Conservation (phyloP, 495 filamentous ascomycete genomes). For the Hypomontagnella monticulosa region DNA sequence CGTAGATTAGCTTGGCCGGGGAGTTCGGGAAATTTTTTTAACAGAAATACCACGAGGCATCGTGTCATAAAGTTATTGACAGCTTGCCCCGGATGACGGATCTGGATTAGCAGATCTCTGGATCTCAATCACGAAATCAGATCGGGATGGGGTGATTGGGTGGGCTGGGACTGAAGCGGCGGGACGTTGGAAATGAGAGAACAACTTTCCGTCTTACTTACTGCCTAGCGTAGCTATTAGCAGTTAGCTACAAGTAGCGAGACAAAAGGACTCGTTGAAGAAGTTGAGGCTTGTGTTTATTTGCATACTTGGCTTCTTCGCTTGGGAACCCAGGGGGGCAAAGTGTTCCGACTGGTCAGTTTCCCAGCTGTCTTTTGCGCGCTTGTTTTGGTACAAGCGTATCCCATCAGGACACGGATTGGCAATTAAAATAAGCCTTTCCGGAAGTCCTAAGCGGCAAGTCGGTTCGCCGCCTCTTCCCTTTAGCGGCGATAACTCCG, state of each 20-base stretch:
- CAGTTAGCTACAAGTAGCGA: not conserved
- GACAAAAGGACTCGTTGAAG: slow-evolving; percentile 1
- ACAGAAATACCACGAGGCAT: slow-evolving; percentile 29
- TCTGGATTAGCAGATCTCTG: slow-evolving; percentile 43
- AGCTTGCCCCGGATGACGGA: slow-evolving; percentile 39
- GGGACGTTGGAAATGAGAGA: slow-evolving; percentile 17
- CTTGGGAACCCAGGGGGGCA: slow-evolving; percentile 17
- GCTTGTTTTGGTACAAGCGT: not conserved
- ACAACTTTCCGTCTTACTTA: slow-evolving; percentile 14
- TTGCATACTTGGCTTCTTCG: slow-evolving; percentile 26
- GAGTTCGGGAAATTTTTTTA: slow-evolving; percentile 30
- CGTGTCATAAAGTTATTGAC: slow-evolving; percentile 15
- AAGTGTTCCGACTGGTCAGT: slow-evolving; percentile 29
- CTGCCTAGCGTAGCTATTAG: slow-evolving; percentile 7
- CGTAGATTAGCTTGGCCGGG: slow-evolving; percentile 3
- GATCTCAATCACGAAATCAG: slow-evolving; percentile 34
- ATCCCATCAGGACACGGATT: slow-evolving; percentile 1
- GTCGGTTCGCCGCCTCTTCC: slow-evolving; percentile 17
- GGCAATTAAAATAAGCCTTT: slow-evolving; percentile 35
- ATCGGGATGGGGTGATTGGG: slow-evolving; percentile 35
- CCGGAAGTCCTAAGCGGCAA: slow-evolving; percentile 29
- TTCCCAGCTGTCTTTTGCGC: not conserved
- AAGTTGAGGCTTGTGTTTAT: slow-evolving; percentile 3
- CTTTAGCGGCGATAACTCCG: slow-evolving; percentile 28
- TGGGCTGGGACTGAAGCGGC: slow-evolving; percentile 16